Conservation (phyloP, 2,329 filamentous ascomycete species). For the Laburnicola sp. region DNA sequence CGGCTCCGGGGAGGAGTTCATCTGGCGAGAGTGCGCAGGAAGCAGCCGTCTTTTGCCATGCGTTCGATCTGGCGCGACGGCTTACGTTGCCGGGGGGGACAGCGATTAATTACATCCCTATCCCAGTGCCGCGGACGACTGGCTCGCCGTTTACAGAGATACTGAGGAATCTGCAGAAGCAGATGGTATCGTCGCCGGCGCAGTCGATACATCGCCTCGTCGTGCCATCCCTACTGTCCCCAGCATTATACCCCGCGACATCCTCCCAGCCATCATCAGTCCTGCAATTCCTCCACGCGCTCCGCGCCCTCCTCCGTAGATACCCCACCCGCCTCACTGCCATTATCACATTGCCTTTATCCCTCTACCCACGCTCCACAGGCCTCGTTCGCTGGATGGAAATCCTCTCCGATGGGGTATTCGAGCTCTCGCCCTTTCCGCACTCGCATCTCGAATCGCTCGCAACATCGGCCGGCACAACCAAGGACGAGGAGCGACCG, state of each 20-base stretch:
- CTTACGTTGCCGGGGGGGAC: conserved; percentile 47
- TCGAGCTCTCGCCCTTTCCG: conserved; percentile 78
- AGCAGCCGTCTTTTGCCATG: conserved; percentile 52
- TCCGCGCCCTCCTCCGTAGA: conserved; percentile 74
- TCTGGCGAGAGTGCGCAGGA: conserved; percentile 55
- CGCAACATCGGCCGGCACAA: conserved; percentile 53
- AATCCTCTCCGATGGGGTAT: conserved; percentile 77
- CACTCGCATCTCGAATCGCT: conserved; percentile 58
- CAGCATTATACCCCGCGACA: conserved; percentile 75
- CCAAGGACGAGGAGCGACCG: conserved; percentile 69
- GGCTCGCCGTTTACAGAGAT: conserved; percentile 68
- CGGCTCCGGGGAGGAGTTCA: conserved; percentile 20
- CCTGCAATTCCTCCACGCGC: conserved; percentile 76
- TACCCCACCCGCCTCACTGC: conserved; percentile 68
- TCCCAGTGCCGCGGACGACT: conserved; percentile 55
- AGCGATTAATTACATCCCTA: conserved; percentile 56
- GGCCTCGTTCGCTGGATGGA: conserved; percentile 87
- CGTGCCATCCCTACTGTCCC: conserved; percentile 82
- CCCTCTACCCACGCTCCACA: conserved; percentile 74
- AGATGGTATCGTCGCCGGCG: conserved; percentile 55
- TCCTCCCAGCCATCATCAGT: conserved; percentile 71
- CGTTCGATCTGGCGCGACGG: conserved; percentile 57
- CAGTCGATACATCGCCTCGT: conserved; percentile 76
- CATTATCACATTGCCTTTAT: conserved; percentile 75
- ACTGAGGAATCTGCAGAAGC: conserved; percentile 62